Evolutionary conservation across 257 asterid genomes (phyloP).

Genomic region (Salvia rosmarinus): DNA sequence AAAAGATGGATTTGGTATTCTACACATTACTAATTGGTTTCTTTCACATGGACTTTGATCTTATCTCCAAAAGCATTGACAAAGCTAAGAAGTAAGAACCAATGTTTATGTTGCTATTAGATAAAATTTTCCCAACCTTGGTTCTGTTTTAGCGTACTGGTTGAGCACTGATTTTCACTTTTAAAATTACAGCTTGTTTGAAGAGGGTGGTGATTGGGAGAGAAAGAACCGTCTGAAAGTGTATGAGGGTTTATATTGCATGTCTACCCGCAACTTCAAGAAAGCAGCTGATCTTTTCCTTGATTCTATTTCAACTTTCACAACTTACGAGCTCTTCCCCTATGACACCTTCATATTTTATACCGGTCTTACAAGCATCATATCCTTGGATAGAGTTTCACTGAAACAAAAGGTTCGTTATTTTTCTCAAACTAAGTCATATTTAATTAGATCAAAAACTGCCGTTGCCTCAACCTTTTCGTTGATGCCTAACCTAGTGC

Average conservation of each 20-base stretch:
- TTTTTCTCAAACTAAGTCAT: constrained; percentile 16
- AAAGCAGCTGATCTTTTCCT: constrained; percentile 91
- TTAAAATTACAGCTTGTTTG: constrained; percentile 71
- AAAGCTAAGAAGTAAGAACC: constrained; percentile 82
- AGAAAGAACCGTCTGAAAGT: constrained; percentile 92
- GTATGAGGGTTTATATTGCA: constrained; percentile 93
- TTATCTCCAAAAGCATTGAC: constrained; percentile 89
- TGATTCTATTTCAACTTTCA: constrained; percentile 96
- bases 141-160: constrained; percentile 14
- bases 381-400: constrained; percentile 87
- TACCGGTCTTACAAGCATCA: constrained; percentile 87
- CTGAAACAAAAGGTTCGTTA: constrained; percentile 77
- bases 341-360: constrained; percentile 88
- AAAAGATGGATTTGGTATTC: constrained; percentile 97
- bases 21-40: constrained; percentile 78
- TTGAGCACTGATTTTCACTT: constrained; percentile 35
- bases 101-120: constrained; percentile 20
- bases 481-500: neutral
- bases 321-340: constrained; percentile 92
- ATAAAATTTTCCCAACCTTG: neutral
- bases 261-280: constrained; percentile 95
- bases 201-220: constrained; percentile 99
- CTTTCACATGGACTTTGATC: constrained; percentile 90
- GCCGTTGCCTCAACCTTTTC: neutral
- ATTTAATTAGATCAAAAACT: neutral